Evolutionary conservation across 805 yeast genomes (phyloP), one percentile per base, ranked within the genome.

Genomic region (Groenewaldozyma tartarivorans): DNA sequence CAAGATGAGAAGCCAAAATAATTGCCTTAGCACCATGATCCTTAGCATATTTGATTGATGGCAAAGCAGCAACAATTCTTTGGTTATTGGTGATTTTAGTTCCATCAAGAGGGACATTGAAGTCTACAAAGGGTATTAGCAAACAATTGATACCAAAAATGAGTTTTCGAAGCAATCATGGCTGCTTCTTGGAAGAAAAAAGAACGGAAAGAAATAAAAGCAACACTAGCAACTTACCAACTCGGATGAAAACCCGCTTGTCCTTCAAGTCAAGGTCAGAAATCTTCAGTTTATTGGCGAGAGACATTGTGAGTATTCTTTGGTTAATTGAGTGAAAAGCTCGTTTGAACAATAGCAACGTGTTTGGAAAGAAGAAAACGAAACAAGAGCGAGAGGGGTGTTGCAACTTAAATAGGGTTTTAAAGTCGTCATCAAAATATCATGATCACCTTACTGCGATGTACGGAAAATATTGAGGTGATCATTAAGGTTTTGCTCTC

Each of bases 51-150:
- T 94, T 68, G 72, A 92, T 92, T 55, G 99, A 90, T 67, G 99
- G 99, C 58, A 94, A 71, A 54, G 99, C 98, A 64, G 98, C 99
- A 58, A 88, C 97, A 62, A 92, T 92, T 73, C 99, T 82, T 74
- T 92, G 97, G 75, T 92, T 94, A 79, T 94, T 92, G 72, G 99
- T 94, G 75, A 92, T 92, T 64, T 80, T 88, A 60, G 75, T 77
- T 56, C 96, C 97, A 62, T 92, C 97, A 57, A 92, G 79, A 41
- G 55, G 71, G 47, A 66, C 71, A 52, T 66, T 66, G 64, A 66
- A 66, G 62, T 66, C 70, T 46, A 18, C 22, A 16, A 9, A 35
- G 19, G 30, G 7, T n/a, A 19, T 7, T 7, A 9, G 7, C 7
- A 13, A 24, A 24, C 29, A 24, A 24, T 13, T 24, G 13, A 7